Base-by-base conservation (phyloP, 306 rosid species). In the Pyrus betulifolia region DNA sequence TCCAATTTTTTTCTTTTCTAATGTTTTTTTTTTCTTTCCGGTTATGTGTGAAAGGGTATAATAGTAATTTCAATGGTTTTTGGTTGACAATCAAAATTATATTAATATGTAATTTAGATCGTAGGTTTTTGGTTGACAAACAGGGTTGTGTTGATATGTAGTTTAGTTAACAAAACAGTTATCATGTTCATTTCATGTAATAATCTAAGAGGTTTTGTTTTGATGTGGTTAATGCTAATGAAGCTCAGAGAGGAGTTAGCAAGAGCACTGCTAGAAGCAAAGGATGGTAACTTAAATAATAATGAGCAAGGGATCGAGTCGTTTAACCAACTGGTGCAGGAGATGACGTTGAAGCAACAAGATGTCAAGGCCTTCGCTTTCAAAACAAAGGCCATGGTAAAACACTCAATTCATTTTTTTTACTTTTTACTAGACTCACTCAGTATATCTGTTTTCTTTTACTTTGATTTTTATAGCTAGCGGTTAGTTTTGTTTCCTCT, bases 301-400 rank as follows among this genome's bases (percentile, higher is more conserved):
- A 40, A 82, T n/a, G 92, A 87, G 63, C 79, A 70, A 75, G 91
- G 84, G 62, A 82, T 79, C 6, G 89, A 72, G 70, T 91, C 98
- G n/a, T 91, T 93, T 84, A 83, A 91, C 78, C 88, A 93, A 75
- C 96, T 93, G 78, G 93, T 93, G 63, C 87, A 80, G 74, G 97
- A 89, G 70, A 80, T 91, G 89, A 79, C 86, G 28, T 83, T 90
- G 10, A 88, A 82, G 31, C 76, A 67, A 44, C 91, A 86, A 70
- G 97, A 93, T 82, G 81, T 93, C 35, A 86, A 84, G 76, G 87
- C 90, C 58, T 93, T 93, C 84, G 98, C 92, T 76, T 91, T 88
- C 85, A 86, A 84, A 90, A 93, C 92, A 74, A 93, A 91, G 83
- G 92, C 96, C 67, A 86, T 88, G 98, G 98, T 93, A 87, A 33